Base-by-base conservation (phyloP, 805 yeast species). In the Ogataea ganodermae region DNA sequence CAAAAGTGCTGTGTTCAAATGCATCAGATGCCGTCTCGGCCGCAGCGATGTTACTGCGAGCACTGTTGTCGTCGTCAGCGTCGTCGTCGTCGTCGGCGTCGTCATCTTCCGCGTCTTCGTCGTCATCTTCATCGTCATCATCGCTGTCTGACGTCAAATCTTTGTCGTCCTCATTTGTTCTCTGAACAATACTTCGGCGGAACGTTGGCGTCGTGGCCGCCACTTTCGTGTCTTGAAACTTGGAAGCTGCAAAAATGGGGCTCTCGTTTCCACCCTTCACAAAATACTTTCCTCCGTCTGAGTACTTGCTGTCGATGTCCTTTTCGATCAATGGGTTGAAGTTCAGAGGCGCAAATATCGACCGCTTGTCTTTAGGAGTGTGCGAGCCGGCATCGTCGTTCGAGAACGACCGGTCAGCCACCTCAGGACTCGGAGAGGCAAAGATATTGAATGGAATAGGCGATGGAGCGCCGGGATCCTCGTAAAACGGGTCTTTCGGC, bases 211-310 rank as follows among this genome's bases (percentile, higher is more conserved):
- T 60, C 4, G 62, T 53, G 2, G 55, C 45, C 16, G 33, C 45
- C 3, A 39, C 40, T 18, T 45, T 52, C 12, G 46, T 44, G 16
- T 47, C 44, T 4, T 45, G 36, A 8, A 44, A 35, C 28, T 43
- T 46, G 8, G 50, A 4, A 8, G 40, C 20, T 3, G 23, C 45
- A 14, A 49, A 21, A 17, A 40, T 17, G 1, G 53, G 42, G 13
- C 46, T 44, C 6, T 42, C 48, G 23, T 44, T 24, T 18, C 52
- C 48, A 21, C 53, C 56, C 22, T 54, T 58, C 13, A 86, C 88
- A 61, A 83, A 90, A 61, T 87, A 92, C 60, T 91, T 86, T 1
- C 99, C 99, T 5, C 99, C 99, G 53, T 77, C 76, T 10, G 84
- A 84, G 59, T 92, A 92, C 60, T 92, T 92, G 47, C 86, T 81